phyloP scores from a whole-genome alignment of 2,329 filamentous ascomycete genomes.

The Alternaria tenuissima region DNA sequence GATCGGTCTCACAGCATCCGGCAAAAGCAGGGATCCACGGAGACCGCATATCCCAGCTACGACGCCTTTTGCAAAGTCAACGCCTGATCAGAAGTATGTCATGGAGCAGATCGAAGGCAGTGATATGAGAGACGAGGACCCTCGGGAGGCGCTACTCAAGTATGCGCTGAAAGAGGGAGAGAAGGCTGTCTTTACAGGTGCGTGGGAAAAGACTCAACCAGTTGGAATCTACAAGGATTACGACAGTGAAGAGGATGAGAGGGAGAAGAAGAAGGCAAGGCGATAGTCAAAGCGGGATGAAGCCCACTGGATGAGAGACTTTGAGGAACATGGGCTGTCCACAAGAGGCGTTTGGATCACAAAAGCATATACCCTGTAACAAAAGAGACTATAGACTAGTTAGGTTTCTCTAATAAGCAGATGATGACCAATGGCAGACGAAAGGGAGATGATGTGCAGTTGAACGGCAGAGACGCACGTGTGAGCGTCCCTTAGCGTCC shows the following conservation, averaged over 20 bases:
- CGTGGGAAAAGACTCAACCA: constrained; percentile 91
- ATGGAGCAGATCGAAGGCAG: constrained; percentile 88
- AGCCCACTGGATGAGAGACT: neutral
- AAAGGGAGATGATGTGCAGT: neutral
- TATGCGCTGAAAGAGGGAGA: constrained; percentile 93
- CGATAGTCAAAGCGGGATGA: constrained; percentile 17
- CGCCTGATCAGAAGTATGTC: constrained; percentile 90
- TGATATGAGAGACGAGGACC: constrained; percentile 95
- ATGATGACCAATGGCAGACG: neutral
- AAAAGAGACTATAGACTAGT: neutral
- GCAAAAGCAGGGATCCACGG: constrained; percentile 78
- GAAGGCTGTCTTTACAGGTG: constrained; percentile 92
- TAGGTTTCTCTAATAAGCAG: neutral
- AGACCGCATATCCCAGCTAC: constrained; percentile 83
- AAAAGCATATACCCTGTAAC: constrained; percentile 18
- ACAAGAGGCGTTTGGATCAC: constrained; percentile 13
- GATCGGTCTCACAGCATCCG: constrained; percentile 79
- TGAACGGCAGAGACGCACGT: constrained; percentile 10
- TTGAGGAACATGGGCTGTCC: constrained; percentile 2
- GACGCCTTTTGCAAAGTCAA: constrained; percentile 89
- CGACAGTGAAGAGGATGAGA: constrained; percentile 81
- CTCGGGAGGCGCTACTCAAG: constrained; percentile 89
- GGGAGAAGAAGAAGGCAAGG: constrained; percentile 67
- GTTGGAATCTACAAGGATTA: constrained; percentile 89
- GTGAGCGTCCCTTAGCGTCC: constrained; percentile 8